phyloP scores from a whole-genome alignment of 345 rosid species.

The Linum usitatissimum region DNA sequence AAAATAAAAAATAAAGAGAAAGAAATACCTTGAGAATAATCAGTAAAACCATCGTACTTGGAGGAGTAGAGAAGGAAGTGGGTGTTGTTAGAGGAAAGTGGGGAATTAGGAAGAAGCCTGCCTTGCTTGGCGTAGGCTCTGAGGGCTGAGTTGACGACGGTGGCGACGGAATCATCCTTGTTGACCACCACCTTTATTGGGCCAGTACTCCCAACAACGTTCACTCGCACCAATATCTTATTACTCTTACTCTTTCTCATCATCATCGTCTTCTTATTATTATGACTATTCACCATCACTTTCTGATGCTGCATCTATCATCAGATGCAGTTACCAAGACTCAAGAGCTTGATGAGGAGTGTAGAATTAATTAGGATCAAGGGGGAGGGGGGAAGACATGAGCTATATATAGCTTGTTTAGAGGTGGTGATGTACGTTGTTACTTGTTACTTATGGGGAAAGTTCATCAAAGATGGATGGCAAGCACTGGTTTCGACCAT shows the following conservation, averaged over 20 bases:
- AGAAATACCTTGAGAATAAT: background rate
- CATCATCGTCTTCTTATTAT: background rate
- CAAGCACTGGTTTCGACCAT: too few species aligned
- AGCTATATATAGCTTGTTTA: too few species aligned
- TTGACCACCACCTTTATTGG: slow-evolving; percentile 14
- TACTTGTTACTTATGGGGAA: too few species aligned
- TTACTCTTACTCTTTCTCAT: slow-evolving; percentile 3
- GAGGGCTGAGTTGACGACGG: slow-evolving; percentile 8
- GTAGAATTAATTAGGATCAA: too few species aligned
- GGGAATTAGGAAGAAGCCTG: slow-evolving; percentile 19
- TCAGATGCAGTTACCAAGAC: too few species aligned
- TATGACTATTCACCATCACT: too few species aligned
- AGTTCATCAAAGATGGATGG: too few species aligned
- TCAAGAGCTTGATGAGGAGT: too few species aligned
- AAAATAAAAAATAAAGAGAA: too few species aligned
- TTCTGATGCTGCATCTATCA: too few species aligned
- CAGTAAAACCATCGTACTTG: background rate
- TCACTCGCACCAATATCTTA: slow-evolving; percentile 10
- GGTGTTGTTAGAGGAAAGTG: slow-evolving; percentile 15
- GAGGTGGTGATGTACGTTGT: too few species aligned
- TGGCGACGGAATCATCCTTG: slow-evolving; percentile 12
- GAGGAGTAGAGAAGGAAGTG: slow-evolving; percentile 15
- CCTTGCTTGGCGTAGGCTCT: slow-evolving; percentile 13
- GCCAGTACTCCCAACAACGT: slow-evolving; percentile 17
- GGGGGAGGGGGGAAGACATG: too few species aligned